Conservation (phyloP, 139 green algal genomes). For the Chlamydomonas sp. region DNA sequence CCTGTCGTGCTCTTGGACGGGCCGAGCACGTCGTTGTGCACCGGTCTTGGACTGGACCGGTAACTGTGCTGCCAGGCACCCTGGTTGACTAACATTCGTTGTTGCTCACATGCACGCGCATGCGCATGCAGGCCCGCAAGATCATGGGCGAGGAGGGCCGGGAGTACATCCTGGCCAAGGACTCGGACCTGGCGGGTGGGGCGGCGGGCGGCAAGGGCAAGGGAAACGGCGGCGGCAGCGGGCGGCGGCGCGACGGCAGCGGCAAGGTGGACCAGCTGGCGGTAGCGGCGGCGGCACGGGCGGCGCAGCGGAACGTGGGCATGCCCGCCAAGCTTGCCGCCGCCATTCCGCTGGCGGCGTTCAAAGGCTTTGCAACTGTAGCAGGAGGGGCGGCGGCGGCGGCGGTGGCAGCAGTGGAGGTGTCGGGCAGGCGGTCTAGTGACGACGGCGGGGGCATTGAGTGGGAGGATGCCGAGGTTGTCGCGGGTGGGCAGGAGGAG, state of each 20-base stretch:
- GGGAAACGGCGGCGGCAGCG: not conserved
- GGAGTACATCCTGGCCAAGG: slow-evolving; percentile 77
- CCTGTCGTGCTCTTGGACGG: too few species aligned
- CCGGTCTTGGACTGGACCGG: not conserved
- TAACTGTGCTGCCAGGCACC: not conserved
- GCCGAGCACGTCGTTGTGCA: not conserved
- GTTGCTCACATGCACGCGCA: not conserved
- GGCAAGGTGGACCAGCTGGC: slow-evolving; percentile 8
- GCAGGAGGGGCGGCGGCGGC: not conserved
- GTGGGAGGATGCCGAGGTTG: not conserved
- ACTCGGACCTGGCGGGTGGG: not conserved
- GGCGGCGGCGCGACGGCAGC: not conserved
- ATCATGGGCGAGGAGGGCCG: slow-evolving; percentile 69
- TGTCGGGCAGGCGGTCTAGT: not conserved
- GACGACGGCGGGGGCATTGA: not conserved
- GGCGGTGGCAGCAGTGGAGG: not conserved
- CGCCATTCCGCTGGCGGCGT: slow-evolving; percentile 21
- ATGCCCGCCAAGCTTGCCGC: not conserved
- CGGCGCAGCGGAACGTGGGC: slow-evolving; percentile 11
- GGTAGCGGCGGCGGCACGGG: slow-evolving; percentile 22
- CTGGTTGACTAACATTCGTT: too few species aligned
- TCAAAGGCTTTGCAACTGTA: slow-evolving; percentile 2
- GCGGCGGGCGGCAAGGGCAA: not conserved
- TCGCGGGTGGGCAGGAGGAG: not conserved
- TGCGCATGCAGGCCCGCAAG: slow-evolving; percentile 29